Evolutionary conservation across 1,284 basidiomycete genomes (phyloP), one percentile per base, ranked within the genome.

Genomic region (Naganishia sp.): DNA sequence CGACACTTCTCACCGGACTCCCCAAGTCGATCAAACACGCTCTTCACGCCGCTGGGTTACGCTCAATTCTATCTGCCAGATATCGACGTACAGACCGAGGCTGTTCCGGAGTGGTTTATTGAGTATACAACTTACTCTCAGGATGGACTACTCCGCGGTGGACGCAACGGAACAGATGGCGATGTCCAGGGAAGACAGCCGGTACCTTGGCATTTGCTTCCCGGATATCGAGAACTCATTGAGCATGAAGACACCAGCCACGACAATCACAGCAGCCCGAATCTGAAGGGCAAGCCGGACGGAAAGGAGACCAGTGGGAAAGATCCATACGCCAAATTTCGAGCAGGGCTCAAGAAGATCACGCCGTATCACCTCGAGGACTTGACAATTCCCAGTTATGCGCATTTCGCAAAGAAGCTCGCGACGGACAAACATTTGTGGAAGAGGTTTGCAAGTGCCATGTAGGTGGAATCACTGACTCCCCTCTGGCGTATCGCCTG

Each of bases 321-420:
- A 13, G 66, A 69, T 28, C 70, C 68, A 50, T 67, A 56, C 65
- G 68, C 58, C 21, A 69, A 68, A 58, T 76, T 76, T 60, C 63
- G 72, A 25, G 67, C 72, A 54, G 70, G 68, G 31, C 50, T 79
- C 79, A 84, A 83, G 71, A 84, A 82, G 77, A 87, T 85, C 71
- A 86, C 85, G 72, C 90, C 88, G 67, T 94, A 88, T 79, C 80
- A 75, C 71, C 80, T 91, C 84, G 75, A 71, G 65, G 90, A 90
- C 76, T 81, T 92, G 81, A 95, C 92, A 66, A 86, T 95, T 47
- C 81, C 83, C 67, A 87, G 87, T 67, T 93, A 90, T 86, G 80
- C 91, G 69, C 82, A 82, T 72, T 82, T 94, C 55, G 92, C 85
- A 67, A 84, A 86, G 70, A 78, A 82, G 72, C 76, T 94, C 69